phyloP scores from a whole-genome alignment of 2,329 filamentous ascomycete genomes.

The Colletotrichum sp. region DNA sequence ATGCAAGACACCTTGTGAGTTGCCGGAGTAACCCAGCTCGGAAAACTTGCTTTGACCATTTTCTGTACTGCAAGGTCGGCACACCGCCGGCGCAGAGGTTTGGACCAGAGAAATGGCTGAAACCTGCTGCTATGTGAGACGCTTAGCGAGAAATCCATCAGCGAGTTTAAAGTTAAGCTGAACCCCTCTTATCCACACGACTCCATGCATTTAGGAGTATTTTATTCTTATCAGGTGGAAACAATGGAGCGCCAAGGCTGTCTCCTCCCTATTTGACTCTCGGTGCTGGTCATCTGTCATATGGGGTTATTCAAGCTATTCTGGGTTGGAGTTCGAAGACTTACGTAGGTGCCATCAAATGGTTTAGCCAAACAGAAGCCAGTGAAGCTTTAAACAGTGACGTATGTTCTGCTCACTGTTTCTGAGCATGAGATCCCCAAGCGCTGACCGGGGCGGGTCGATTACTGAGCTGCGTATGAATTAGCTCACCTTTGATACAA shows the following conservation, averaged over 20 bases:
- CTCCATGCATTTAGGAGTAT: not conserved
- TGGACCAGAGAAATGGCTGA: not conserved
- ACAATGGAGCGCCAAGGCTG: not conserved
- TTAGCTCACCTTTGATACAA: not conserved
- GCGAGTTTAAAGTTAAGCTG: not conserved
- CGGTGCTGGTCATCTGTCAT: not conserved
- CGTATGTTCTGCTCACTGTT: not conserved
- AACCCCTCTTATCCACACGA: not conserved
- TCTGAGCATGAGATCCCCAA: not conserved
- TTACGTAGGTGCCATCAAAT: not conserved
- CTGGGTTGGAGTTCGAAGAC: not conserved
- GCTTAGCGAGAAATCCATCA: not conserved
- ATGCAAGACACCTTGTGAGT: not conserved
- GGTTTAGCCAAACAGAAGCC: accelerated
- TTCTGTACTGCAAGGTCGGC: not conserved
- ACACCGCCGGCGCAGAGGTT: not conserved
- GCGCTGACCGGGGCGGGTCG: not conserved
- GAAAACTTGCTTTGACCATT: not conserved
- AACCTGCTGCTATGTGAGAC: not conserved
- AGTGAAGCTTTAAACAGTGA: not conserved
- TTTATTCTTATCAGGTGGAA: not conserved
- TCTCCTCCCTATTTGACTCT: not conserved
- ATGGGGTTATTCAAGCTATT: not conserved
- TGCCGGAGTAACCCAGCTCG: not conserved
- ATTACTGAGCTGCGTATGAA: not conserved